phyloP scores from a whole-genome alignment of 2,329 filamentous ascomycete genomes.

The Monosporascus cannonballus region DNA sequence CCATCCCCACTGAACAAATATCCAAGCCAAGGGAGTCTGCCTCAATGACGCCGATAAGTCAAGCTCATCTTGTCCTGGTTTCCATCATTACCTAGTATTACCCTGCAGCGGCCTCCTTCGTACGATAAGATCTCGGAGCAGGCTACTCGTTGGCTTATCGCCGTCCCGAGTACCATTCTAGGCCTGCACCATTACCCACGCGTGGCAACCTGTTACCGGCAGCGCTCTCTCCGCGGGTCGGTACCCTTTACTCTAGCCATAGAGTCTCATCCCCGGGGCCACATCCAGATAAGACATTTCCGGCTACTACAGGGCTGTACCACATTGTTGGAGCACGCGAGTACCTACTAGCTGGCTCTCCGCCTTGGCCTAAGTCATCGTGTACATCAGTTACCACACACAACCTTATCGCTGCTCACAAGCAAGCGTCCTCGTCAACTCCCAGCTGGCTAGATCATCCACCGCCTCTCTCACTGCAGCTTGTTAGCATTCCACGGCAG shows the following conservation, averaged over 20 bases:
- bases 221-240: neutral
- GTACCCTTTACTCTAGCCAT: neutral
- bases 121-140: neutral
- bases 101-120: slow-evolving; percentile 1
- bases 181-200: neutral
- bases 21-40: neutral
- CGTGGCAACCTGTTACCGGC: neutral
- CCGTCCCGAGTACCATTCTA: neutral
- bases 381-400: neutral
- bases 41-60: slow-evolving; percentile 53
- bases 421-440: neutral
- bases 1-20: neutral
- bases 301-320: neutral
- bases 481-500: neutral
- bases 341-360: neutral
- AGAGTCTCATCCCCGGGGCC: neutral
- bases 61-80: slow-evolving; percentile 51
- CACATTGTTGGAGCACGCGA: neutral
- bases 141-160: neutral
- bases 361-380: neutral
- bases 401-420: neutral
- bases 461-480: neutral
- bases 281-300: neutral
- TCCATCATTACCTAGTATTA: slow-evolving; percentile 44
- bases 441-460: neutral